These are phyloP conservation scores for Dicorynia guianensis DNA, from an alignment of 306 rosid genomes.

Conservation along the genomic window DNA sequence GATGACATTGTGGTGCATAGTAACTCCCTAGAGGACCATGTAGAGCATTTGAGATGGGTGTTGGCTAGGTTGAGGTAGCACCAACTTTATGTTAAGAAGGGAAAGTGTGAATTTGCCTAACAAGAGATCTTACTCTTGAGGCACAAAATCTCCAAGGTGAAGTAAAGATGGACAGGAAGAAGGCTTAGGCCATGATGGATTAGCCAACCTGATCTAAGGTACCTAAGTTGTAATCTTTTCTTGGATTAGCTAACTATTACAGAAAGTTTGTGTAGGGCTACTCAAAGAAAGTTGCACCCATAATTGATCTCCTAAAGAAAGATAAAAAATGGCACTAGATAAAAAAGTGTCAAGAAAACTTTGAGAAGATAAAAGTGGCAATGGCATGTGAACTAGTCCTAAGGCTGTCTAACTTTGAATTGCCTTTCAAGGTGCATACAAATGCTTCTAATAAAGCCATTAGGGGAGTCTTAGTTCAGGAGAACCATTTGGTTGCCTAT, in stretches of 20 bases:
- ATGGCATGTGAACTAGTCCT: neutral
- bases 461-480: neutral
- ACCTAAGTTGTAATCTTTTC: neutral
- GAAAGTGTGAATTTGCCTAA: neutral
- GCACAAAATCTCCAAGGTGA: neutral
- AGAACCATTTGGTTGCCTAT: neutral
- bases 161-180: neutral
- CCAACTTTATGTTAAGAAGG: neutral
- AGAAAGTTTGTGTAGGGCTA: neutral
- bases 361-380: neutral
- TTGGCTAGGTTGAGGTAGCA: neutral
- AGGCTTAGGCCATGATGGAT: neutral
- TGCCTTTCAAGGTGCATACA: neutral
- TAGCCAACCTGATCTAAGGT: neutral
- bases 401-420: neutral
- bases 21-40: neutral
- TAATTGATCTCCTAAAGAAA: neutral
- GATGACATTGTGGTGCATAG: neutral
- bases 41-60: neutral
- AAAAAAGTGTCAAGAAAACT: neutral
- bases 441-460: conserved; percentile 2
- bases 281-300: neutral
- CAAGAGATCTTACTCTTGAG: neutral
- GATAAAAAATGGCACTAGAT: neutral
- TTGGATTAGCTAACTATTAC: conserved; percentile 11